Base-by-base conservation (phyloP, 371 early-diverging fungal genomes). In the Mortierella sp. region DNA sequence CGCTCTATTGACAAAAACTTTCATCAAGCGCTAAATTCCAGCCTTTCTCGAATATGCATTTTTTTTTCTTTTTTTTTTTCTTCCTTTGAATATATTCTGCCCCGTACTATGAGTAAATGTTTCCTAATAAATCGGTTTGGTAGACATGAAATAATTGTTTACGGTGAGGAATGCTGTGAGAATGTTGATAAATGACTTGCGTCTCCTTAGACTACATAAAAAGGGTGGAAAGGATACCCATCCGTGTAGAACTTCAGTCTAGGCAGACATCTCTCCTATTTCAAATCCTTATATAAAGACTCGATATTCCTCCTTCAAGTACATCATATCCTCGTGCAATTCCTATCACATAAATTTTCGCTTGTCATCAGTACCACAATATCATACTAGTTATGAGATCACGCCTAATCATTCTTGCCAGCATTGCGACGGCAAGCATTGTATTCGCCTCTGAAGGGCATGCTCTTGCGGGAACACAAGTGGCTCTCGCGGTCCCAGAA, bases 1-100 rank as follows among this genome's bases (percentile, higher is more conserved):
- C 9, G 69, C 70, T 31, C 69, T 91, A 63, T 76, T 91, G 65
- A 89, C 88, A 76, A 88, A 88, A 75, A 89, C 86, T 9, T 91
- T 91, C 70, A 75, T 88, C 61, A 89, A 84, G 61, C 77, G 81
- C 66, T 83, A 82, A 69, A 34, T 22, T 23, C 34, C 34, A 29
- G 19, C n/a, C 12, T 54, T 28, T 26, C 10, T 26, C n/a, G 6
- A 34, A 13, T 57, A n/a, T 5, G n/a, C 29, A 28, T 28, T 28
- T 26, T 55, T 29, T 28, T 28, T 55, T 15, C 32, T 55, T 12
- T 32, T 51, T 17, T 23, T 55, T 32, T 8, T 55, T 55, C n/a
- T n/a, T 5, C 26, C 15, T 28, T 13, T 12, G 5, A 26, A 53
- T 26, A 53, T 12, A 53, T 53, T 15, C 19, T 2, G 45, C 19